Conservation (phyloP, 2,329 filamentous ascomycete genomes). For the Botrytis hyacinthi region DNA sequence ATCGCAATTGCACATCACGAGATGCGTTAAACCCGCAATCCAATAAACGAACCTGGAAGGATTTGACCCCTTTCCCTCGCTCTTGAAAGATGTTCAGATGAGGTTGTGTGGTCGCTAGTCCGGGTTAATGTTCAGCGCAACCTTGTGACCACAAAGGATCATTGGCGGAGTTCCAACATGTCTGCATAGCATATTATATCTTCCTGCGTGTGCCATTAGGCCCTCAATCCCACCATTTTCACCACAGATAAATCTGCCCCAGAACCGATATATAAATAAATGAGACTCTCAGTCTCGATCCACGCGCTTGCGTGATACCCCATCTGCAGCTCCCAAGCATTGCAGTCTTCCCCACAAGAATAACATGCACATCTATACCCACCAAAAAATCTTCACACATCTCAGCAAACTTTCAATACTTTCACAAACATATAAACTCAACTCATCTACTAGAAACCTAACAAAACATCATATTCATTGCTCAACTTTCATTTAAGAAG, state of each 20-base stretch:
- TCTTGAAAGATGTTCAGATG: neutral
- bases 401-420: neutral
- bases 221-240: no score
- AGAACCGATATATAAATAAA: neutral
- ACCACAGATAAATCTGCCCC: neutral
- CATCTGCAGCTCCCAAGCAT: neutral
- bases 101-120: neutral
- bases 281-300: neutral
- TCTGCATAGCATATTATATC: neutral
- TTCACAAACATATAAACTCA: neutral
- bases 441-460: neutral
- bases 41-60: neutral
- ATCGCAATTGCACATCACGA: neutral
- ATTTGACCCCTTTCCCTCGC: no score
- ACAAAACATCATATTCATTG: slow-evolving; percentile 1
- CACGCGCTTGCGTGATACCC: neutral
- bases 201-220: neutral
- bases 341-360: neutral
- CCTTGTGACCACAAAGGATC: neutral
- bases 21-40: neutral
- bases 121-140: neutral
- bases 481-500: neutral
- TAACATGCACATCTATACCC: no score
- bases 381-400: neutral
- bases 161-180: neutral